These are phyloP conservation scores for Calocybe indica DNA, from an alignment of 768 basidiomycete genomes.

Conservation along the genomic window DNA sequence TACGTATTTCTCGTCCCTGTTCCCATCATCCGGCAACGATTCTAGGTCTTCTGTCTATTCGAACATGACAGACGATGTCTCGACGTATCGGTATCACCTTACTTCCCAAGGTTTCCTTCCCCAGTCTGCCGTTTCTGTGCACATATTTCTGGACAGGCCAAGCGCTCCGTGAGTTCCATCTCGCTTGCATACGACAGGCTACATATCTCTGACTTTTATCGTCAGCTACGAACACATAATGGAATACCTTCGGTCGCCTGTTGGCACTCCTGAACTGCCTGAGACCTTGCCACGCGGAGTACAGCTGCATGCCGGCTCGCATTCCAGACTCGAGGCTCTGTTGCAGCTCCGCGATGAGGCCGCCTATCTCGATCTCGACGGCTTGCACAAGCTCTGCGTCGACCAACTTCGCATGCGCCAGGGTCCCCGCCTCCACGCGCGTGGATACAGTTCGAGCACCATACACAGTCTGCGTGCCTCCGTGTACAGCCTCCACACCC, in stretches of 20 bases:
- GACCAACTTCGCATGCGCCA: conserved; percentile 58
- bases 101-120: conserved; percentile 50
- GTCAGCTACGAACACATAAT: conserved; percentile 67
- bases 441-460: conserved; percentile 33
- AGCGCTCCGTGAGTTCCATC: conserved; percentile 62
- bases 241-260: conserved; percentile 60
- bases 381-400: conserved; percentile 57
- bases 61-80: conserved; percentile 44
- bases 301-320: conserved; percentile 38
- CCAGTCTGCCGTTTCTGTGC: conserved; percentile 42
- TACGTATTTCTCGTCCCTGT: conserved; percentile 43
- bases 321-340: conserved; percentile 53
- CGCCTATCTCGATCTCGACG: conserved; percentile 61
- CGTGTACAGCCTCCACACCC: conserved; percentile 52
- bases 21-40: conserved; percentile 31
- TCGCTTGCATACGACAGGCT: background rate
- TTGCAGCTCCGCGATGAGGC: conserved; percentile 80
- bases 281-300: conserved; percentile 56
- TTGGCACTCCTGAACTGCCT: conserved; percentile 36
- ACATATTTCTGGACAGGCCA: conserved; percentile 76
- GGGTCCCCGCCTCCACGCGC: conserved; percentile 31
- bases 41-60: conserved; percentile 54
- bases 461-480: conserved; percentile 47
- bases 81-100: conserved; percentile 58
- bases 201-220: conserved; percentile 2